Conservation (phyloP, 2,329 filamentous ascomycete genomes). For the Mycosphaerelloides madeirae region DNA sequence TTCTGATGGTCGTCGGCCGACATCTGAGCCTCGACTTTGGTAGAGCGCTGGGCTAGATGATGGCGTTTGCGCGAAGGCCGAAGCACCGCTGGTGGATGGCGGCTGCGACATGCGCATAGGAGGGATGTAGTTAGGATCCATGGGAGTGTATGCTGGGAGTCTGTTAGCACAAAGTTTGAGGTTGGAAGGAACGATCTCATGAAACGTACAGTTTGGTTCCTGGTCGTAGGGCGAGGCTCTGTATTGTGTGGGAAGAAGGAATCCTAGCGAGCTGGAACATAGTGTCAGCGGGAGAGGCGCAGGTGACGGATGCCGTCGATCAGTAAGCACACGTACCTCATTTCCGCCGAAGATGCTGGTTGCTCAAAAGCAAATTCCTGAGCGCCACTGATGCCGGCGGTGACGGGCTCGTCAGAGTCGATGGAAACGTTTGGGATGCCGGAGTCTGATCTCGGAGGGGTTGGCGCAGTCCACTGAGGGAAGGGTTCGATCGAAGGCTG, state of each 20-base stretch:
- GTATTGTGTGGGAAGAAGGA: slow-evolving; percentile 35
- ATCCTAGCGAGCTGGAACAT: slow-evolving; percentile 30
- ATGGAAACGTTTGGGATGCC: slow-evolving; percentile 28
- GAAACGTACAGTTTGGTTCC: slow-evolving; percentile 28
- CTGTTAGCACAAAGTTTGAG: slow-evolving; percentile 7
- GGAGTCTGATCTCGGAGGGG: slow-evolving; percentile 32
- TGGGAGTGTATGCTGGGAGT: slow-evolving; percentile 22
- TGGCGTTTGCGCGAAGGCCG: slow-evolving; percentile 24
- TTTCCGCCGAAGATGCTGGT: slow-evolving; percentile 28
- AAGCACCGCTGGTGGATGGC: slow-evolving; percentile 18
- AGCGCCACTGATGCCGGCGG: slow-evolving; percentile 19
- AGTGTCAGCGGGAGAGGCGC: slow-evolving; percentile 14
- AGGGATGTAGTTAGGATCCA: slow-evolving; percentile 32
- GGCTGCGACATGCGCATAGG: slow-evolving; percentile 31
- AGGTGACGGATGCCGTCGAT: slow-evolving; percentile 3
- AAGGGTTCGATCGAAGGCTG: slow-evolving; percentile 26
- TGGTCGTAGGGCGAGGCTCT: slow-evolving; percentile 26
- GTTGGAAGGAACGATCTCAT: not conserved
- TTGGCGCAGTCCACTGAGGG: slow-evolving; percentile 30
- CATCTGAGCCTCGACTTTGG: slow-evolving; percentile 22
- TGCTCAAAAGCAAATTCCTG: slow-evolving; percentile 25
- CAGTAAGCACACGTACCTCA: slow-evolving; percentile 29
- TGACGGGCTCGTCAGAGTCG: slow-evolving; percentile 25
- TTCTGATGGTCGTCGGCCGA: slow-evolving; percentile 24
- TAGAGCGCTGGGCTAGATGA: slow-evolving; percentile 32